Percentiles rank a stretch among this genome's conserved stretches.
Evolutionary conservation across 176 grass and related monocot genomes (phyloP).

Genomic region (Urochloa ruziziensis): DNA sequence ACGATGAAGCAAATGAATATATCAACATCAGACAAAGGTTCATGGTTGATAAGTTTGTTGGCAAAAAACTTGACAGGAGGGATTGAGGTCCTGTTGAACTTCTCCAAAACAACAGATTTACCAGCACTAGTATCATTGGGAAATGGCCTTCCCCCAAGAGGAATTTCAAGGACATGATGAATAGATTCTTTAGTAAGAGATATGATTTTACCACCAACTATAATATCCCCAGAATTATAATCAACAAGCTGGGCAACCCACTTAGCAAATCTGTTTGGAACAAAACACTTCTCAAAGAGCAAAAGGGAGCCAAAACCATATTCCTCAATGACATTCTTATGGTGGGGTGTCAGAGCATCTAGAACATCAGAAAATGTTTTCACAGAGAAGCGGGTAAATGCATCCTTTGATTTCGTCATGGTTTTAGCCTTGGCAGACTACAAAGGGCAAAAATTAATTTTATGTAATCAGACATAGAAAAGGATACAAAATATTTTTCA

Average conservation of each 20-base stretch:
- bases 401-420: too few species aligned
- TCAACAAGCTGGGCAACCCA: background rate
- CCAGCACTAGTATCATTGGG: background rate
- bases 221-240: background rate
- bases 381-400: background rate
- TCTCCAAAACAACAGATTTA: background rate
- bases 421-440: too few species aligned
- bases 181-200: background rate
- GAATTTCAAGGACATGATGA: background rate
- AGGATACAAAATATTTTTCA: too few species aligned
- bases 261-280: too few species aligned
- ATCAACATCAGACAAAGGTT: background rate
- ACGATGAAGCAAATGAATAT: background rate
- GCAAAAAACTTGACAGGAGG: background rate
- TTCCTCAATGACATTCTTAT: background rate
- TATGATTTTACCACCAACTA: background rate
- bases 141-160: background rate
- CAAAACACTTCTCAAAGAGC: background rate
- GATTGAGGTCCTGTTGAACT: background rate
- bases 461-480: too few species aligned
- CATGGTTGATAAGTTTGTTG: fast-evolving
- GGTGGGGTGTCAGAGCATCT: background rate
- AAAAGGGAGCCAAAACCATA: background rate
- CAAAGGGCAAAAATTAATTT: too few species aligned
- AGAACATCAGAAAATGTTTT: background rate